These are phyloP conservation scores for Phellopilus nigrolimitatus DNA, from an alignment of 1,284 basidiomycete species.

Conservation along the genomic window DNA sequence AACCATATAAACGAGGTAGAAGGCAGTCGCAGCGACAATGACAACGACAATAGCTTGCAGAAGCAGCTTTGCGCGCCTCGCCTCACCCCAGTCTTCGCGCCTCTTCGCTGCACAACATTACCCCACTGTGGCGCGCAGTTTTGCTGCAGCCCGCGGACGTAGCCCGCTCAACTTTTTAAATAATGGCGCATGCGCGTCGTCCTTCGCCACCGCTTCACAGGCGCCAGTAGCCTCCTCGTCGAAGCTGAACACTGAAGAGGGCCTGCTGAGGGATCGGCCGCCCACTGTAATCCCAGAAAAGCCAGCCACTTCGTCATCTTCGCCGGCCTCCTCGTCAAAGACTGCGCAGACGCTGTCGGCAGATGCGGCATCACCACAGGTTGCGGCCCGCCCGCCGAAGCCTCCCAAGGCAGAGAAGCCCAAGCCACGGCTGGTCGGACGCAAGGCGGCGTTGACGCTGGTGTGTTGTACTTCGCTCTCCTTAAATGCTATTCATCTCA, in stretches of 20 bases:
- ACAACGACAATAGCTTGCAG: conserved; percentile 9
- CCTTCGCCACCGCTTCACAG: conserved; percentile 24
- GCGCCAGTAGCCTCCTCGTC: conserved; percentile 19
- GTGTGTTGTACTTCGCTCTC: conserved; percentile 35
- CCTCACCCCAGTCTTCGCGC: neutral
- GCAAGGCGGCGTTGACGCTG: conserved; percentile 80
- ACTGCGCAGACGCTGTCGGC: conserved; percentile 41
- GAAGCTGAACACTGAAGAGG: conserved; percentile 26
- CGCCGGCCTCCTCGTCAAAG: conserved; percentile 22
- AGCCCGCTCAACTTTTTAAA: conserved; percentile 18
- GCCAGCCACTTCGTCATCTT: neutral
- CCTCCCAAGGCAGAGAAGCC: conserved; percentile 58
- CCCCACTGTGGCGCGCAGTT: conserved; percentile 7
- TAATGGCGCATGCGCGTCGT: conserved; percentile 60
- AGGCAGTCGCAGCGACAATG: neutral
- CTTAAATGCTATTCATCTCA: neutral
- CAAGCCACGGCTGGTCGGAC: conserved; percentile 63
- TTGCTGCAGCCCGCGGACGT: neutral
- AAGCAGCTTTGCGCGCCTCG: conserved; percentile 8
- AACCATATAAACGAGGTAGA: too few relatives aligned
- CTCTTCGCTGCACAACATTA: conserved; percentile 3
- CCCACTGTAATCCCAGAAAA: conserved; percentile 45
- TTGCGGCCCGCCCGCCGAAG: conserved; percentile 64
- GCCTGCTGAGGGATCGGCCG: conserved; percentile 43
- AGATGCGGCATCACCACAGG: conserved; percentile 63